These are phyloP conservation scores for Penicillium riverlandense DNA, from an alignment of 495 filamentous ascomycete genomes.

Conservation along the genomic window DNA sequence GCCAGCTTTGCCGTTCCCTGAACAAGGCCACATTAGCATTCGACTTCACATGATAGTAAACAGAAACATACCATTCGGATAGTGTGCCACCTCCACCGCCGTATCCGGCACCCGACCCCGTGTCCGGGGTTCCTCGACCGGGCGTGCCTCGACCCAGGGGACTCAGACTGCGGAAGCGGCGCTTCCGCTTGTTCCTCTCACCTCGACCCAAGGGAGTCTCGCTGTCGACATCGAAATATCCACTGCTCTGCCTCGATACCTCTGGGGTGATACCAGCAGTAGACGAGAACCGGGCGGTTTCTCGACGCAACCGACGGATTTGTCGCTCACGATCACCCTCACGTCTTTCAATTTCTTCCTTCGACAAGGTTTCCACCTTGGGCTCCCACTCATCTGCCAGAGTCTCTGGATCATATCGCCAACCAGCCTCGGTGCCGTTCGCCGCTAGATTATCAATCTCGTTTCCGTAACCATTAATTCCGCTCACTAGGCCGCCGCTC, in stretches of 20 bases:
- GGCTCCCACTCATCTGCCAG: conserved; percentile 92
- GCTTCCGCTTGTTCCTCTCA: conserved; percentile 88
- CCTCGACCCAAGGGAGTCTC: conserved; percentile 75
- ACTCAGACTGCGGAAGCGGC: conserved; percentile 82
- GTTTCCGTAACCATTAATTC: conserved; percentile 59
- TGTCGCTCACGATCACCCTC: conserved; percentile 93
- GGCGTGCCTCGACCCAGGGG: conserved; percentile 63
- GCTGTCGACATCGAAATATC: conserved; percentile 54
- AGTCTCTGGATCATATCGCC: conserved; percentile 89
- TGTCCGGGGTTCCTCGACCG: conserved; percentile 69
- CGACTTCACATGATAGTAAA: too few relatives aligned
- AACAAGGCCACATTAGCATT: conserved; percentile 5
- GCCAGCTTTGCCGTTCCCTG: conserved; percentile 77
- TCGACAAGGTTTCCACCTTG: conserved; percentile 78
- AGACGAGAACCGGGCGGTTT: conserved; percentile 87
- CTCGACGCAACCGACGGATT: conserved; percentile 74
- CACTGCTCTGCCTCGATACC: conserved; percentile 46
- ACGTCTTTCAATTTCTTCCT: conserved; percentile 96
- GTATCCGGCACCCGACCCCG: conserved; percentile 53
- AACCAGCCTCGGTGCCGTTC: conserved; percentile 71
- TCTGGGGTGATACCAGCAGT: conserved; percentile 68
- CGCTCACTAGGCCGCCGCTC: conserved; percentile 68
- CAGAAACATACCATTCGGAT: conserved; percentile 51
- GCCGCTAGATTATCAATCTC: conserved; percentile 89
- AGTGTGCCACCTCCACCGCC: conserved; percentile 65